phyloP scores from a whole-genome alignment of 2,329 filamentous ascomycete species.

The Aspergillus glaucus region DNA sequence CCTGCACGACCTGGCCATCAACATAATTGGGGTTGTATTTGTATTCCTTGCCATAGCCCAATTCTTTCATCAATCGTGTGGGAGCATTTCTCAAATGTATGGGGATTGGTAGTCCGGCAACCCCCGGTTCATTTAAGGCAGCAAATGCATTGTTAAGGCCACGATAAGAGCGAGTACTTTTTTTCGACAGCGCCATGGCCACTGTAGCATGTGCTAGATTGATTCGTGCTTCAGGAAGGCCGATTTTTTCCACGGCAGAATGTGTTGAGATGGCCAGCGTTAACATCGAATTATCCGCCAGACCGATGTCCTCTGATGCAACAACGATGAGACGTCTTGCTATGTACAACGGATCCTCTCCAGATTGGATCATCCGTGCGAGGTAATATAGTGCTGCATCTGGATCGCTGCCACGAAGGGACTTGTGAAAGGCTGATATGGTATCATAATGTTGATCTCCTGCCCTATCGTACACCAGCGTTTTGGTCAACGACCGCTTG shows the following conservation, averaged over 20 bases:
- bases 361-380: slow-evolving; percentile 88
- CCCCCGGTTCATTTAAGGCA: slow-evolving; percentile 73
- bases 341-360: slow-evolving; percentile 88
- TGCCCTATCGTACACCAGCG: slow-evolving; percentile 86
- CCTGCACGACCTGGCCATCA: slow-evolving; percentile 74
- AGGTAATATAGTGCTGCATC: slow-evolving; percentile 93
- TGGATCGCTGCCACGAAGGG: slow-evolving; percentile 76
- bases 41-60: slow-evolving; percentile 85
- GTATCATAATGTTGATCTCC: slow-evolving; percentile 98
- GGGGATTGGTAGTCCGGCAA: slow-evolving; percentile 75
- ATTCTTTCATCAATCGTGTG: slow-evolving; percentile 83
- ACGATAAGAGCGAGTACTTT: slow-evolving; percentile 81
- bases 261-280: slow-evolving; percentile 80
- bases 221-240: slow-evolving; percentile 90
- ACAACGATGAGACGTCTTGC: slow-evolving; percentile 91
- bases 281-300: slow-evolving; percentile 80
- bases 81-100: slow-evolving; percentile 87
- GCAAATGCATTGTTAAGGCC: slow-evolving; percentile 73
- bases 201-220: slow-evolving; percentile 82
- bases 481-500: slow-evolving; percentile 80
- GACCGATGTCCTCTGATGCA: slow-evolving; percentile 85
- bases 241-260: slow-evolving; percentile 83
- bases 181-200: slow-evolving; percentile 71
- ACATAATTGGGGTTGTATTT: slow-evolving; percentile 93
- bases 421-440: slow-evolving; percentile 96